Conservation (phyloP, 169 alveolate genomes). For the Babesia ovis region DNA sequence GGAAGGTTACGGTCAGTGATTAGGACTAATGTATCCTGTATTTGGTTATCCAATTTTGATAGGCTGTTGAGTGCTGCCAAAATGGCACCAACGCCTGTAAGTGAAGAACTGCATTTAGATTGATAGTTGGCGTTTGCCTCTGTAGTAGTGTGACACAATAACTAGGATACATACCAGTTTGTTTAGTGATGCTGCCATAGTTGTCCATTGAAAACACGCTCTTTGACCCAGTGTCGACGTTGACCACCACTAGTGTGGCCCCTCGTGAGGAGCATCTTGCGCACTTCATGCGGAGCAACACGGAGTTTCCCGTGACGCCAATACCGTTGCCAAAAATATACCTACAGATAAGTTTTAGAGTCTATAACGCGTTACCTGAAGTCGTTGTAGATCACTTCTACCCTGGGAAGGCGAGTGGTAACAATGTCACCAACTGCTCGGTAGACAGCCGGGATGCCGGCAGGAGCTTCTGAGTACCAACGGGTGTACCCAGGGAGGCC, state of each 20-base stretch:
- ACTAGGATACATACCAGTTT: slow-evolving; percentile 4
- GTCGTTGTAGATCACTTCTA: slow-evolving; percentile 50
- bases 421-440: slow-evolving; percentile 8
- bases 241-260: slow-evolving; percentile 52
- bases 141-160: too few species aligned
- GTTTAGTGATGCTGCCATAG: neutral
- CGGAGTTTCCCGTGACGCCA: slow-evolving; percentile 34
- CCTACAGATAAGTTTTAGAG: neutral
- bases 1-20: slow-evolving; percentile 54
- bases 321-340: slow-evolving; percentile 8
- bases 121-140: too few species aligned
- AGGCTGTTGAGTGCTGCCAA: slow-evolving; percentile 28
- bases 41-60: slow-evolving; percentile 23
- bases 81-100: slow-evolving; percentile 23
- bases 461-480: slow-evolving; percentile 11
- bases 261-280: slow-evolving; percentile 58
- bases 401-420: neutral
- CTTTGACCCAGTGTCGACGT: slow-evolving; percentile 41
- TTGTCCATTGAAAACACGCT: slow-evolving; percentile 9
- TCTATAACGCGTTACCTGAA: slow-evolving; percentile 21
- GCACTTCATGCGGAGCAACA: slow-evolving; percentile 50
- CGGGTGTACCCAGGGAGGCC: slow-evolving; percentile 1
- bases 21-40: slow-evolving; percentile 55
- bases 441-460: slow-evolving; percentile 42
- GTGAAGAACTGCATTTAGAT: slow-evolving; percentile 8